Percentiles rank a stretch among this genome's conserved stretches.
phyloP scores from a whole-genome alignment of 1,284 basidiomycete species.

The Boletus semigastroideus region DNA sequence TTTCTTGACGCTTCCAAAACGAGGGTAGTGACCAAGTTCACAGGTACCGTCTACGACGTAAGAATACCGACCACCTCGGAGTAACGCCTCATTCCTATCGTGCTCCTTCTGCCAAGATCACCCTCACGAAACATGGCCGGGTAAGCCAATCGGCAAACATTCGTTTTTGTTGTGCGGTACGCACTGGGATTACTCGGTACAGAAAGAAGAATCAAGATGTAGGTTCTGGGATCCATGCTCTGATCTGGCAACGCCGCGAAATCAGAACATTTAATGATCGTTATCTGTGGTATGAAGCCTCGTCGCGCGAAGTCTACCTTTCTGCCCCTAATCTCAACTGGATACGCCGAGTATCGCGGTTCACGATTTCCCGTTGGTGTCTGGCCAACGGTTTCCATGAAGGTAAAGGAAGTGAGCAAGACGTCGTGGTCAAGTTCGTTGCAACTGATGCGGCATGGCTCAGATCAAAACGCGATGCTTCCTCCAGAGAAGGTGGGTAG shows the following conservation, averaged over 20 bases:
- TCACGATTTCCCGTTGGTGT: background rate
- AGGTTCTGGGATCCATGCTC: background rate
- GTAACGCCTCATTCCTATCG: background rate
- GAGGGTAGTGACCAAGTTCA: background rate
- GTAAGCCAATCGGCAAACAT: too few relatives aligned
- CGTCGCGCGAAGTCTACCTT: background rate
- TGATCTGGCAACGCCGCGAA: background rate
- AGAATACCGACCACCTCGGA: constrained; percentile 7
- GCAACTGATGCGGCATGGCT: background rate
- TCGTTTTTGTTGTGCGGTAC: background rate
- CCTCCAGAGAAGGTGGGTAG: background rate
- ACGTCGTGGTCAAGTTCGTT: background rate
- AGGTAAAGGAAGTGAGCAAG: constrained; percentile 7
- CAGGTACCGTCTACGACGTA: background rate
- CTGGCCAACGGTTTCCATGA: constrained; percentile 12
- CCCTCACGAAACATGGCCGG: too few relatives aligned
- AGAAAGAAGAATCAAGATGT: background rate
- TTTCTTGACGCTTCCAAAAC: constrained; percentile 1
- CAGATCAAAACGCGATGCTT: background rate
- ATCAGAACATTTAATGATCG: too few relatives aligned
- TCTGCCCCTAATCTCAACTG: background rate
- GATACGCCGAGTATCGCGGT: background rate
- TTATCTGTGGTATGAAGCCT: background rate
- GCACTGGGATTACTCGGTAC: background rate
- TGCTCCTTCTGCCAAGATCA: background rate